Evolutionary conservation across 768 basidiomycete species (phyloP).

Genomic region (Amanita subjunquillea): DNA sequence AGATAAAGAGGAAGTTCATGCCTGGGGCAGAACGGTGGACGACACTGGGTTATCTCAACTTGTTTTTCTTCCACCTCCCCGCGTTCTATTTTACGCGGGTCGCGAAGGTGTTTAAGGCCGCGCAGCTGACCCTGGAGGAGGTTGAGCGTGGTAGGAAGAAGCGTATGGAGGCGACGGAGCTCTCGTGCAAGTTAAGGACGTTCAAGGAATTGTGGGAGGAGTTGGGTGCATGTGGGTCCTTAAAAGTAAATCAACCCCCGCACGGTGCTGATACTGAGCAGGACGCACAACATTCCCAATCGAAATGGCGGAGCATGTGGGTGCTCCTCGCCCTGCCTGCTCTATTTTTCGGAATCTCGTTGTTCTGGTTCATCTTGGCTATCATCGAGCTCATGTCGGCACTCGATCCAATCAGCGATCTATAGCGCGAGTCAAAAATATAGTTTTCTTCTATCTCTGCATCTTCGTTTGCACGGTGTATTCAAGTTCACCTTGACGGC

Average conservation of each 20-base stretch:
- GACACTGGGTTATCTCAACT: constrained; percentile 19
- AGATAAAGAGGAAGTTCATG: too few species aligned
- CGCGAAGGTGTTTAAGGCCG: constrained; percentile 64
- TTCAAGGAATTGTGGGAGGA: constrained; percentile 19
- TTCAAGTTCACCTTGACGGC: too few species aligned
- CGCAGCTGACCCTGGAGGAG: constrained; percentile 68
- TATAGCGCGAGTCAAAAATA: too few species aligned
- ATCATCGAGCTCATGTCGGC: constrained; percentile 67
- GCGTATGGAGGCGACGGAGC: constrained; percentile 8
- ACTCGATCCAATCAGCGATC: too few species aligned
- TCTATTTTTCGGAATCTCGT: constrained; percentile 66
- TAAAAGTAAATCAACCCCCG: too few species aligned
- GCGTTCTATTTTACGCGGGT: constrained; percentile 75
- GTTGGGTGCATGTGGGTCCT: constrained; percentile 52
- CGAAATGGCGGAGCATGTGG: constrained; percentile 26
- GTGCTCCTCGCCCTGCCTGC: constrained; percentile 39
- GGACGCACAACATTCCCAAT: constrained; percentile 43
- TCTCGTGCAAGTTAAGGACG: constrained; percentile 46
- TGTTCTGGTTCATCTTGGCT: constrained; percentile 51
- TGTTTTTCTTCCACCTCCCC: constrained; percentile 55
- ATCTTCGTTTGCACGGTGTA: too few species aligned
- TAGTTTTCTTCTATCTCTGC: too few species aligned
- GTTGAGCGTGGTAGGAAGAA: constrained; percentile 30
- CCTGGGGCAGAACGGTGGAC: too few species aligned
- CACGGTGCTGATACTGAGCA: constrained; percentile 12